Evolutionary conservation across 2,329 filamentous ascomycete species (phyloP).

Genomic region (Ascochyta rabiei): DNA sequence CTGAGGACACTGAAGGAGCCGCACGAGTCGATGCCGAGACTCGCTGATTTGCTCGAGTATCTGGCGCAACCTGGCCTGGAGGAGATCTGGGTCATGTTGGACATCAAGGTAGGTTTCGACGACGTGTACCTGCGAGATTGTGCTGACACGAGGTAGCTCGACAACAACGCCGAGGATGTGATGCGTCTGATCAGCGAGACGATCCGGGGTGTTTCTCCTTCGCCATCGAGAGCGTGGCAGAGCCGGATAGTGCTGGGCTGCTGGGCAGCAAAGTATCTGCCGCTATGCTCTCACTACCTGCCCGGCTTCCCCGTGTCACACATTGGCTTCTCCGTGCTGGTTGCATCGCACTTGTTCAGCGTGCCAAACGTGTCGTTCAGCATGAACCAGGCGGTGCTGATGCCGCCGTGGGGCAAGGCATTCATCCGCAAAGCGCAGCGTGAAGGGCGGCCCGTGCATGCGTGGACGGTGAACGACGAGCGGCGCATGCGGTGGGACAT

Average conservation of each 20-base stretch:
- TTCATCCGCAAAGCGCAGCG: slow-evolving; percentile 69
- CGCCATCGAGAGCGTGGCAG: slow-evolving; percentile 65
- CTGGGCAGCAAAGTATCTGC: slow-evolving; percentile 79
- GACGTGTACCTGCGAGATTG: background rate
- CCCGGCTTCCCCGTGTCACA: slow-evolving; percentile 69
- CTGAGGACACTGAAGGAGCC: slow-evolving; percentile 72
- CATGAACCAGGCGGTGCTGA: slow-evolving; percentile 71
- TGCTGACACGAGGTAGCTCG: slow-evolving; percentile 55
- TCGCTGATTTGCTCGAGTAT: slow-evolving; percentile 76
- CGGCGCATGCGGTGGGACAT: slow-evolving; percentile 84
- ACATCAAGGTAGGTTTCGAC: slow-evolving; percentile 77
- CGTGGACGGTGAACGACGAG: slow-evolving; percentile 87
- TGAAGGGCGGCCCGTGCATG: slow-evolving; percentile 66
- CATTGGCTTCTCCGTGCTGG: slow-evolving; percentile 69
- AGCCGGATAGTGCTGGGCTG: slow-evolving; percentile 78
- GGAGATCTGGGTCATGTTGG: slow-evolving; percentile 79
- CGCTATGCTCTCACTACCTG: slow-evolving; percentile 65
- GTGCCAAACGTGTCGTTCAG: slow-evolving; percentile 77
- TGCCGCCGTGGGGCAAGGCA: slow-evolving; percentile 68
- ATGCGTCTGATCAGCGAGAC: slow-evolving; percentile 71
- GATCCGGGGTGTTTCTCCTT: slow-evolving; percentile 58
- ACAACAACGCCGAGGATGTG: slow-evolving; percentile 73
- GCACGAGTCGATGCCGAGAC: slow-evolving; percentile 72
- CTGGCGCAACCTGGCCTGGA: slow-evolving; percentile 68
- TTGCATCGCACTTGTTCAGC: slow-evolving; percentile 74